Evolutionary conservation across 2,329 filamentous ascomycete species (phyloP), one percentile per base, ranked within the genome.

Genomic region (Coniosporium tulheliwenetii): DNA sequence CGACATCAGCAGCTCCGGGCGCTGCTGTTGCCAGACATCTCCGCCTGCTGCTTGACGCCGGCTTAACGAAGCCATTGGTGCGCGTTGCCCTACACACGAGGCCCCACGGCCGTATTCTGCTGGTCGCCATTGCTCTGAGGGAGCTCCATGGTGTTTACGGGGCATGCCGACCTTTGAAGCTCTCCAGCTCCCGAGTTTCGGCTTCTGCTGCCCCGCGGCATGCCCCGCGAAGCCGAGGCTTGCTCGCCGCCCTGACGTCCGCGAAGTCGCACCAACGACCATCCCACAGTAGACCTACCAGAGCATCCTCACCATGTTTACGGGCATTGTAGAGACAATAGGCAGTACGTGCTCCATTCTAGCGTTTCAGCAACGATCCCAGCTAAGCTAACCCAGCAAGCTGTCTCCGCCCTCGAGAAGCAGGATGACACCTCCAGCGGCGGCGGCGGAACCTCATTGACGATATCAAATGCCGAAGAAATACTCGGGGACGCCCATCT

Each of bases 271-370:
- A n/a, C 33, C 33, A 35, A 35, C 33, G 8, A 35, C 3, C n/a
- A n/a, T 35, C 33, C 8, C 33, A 35, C 19, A 26, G 19, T 26
- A 26, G 19, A 26, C 19, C 19, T 26, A 26, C 4, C 16, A 39
- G 16, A 1, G 50, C 32, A 46, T 33, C 14, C 10, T 40, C 52
- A 68, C 46, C 45, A 96, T 98, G 91, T 96, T 98, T 57, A 96
- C 91, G 43, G 91, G 91, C 51, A 82, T 94, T 46, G 84, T 94
- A 41, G 86, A 94, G 65, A 81, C 81, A 46, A 81, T 96, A 48
- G 91, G 91, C 67, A 87, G 89, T 93, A 67, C 64, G 79, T 67
- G 43, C 30, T 29, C 14, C 12, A 43, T 10, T 13, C 19, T 36
- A 35, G 37, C 42, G 37, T 33, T 42, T 40, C 26, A 33, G 40